Evolutionary conservation across 345 rosid genomes (phyloP), one percentile per base, ranked within the genome.

Genomic region (Heritiera littoralis): DNA sequence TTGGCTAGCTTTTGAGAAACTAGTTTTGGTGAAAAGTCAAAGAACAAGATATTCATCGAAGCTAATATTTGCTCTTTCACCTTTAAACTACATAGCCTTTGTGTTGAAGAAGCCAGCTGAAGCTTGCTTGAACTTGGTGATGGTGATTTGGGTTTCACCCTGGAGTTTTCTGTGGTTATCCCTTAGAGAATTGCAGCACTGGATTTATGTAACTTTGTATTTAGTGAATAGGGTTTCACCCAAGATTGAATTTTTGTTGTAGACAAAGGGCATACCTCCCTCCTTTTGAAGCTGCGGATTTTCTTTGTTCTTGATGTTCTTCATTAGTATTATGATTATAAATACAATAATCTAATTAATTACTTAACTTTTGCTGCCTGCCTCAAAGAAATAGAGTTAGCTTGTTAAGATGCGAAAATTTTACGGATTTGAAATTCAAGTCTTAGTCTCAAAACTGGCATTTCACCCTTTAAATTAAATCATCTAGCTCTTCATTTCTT

Each of bases 81-180:
- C 86, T 74, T 72, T 65, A 70, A 51, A 77, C 4, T 86, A 85
- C 77, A 87, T 81, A 60, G 82, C 55, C 11, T 78, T 78, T 56
- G 61, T 56, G 61, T 56, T 56, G 61, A 7, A 56, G 61, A 28
- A 56, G 28, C 61, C n/a, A n/a, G 28, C 61, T 7, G 61, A 28
- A 56, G 28, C 61, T 56, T 56, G 11, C 61, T 7, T 58, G 63
- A 2, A 58, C 12, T n/a, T 7, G 28, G 38, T 64, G 55, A 74
- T n/a, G 54, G 38, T 72, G 58, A 58, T 10, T 1, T 76, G 41
- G 9, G 77, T 83, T 7, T 18, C 38, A 83, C 78, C 69, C 20
- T 71, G 14, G 65, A 12, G 23, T 78, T 71, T 79, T 76, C 65
- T 14, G 85, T 54, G 59, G 80, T 66, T 17, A 72, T 48, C 18